Evolutionary conservation across 441 rosid genomes (phyloP).

Genomic region (Populus tomentosa): DNA sequence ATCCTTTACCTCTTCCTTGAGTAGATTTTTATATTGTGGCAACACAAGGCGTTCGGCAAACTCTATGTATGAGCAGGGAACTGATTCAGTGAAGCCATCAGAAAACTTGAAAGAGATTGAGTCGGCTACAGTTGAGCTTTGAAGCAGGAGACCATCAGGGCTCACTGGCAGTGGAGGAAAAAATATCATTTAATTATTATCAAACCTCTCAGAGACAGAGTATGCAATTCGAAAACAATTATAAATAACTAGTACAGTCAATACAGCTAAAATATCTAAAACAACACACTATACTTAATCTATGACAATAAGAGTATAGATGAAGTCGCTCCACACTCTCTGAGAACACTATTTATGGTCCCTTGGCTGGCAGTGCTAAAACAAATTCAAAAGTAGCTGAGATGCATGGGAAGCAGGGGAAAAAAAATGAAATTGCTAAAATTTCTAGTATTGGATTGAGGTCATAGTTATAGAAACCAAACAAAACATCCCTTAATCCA

Average conservation of each 20-base stretch:
- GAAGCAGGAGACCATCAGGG: constrained; percentile 83
- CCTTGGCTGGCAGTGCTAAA: background rate
- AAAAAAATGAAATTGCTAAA: background rate
- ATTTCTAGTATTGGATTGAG: background rate
- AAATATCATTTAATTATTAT: constrained; percentile 7
- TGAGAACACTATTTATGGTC: background rate
- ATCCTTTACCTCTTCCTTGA: constrained; percentile 48
- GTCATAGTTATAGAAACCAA: background rate
- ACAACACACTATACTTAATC: no score
- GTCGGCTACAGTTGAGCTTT: constrained; percentile 94
- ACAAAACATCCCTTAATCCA: background rate
- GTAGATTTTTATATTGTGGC: constrained; percentile 55
- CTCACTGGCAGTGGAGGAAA: constrained; percentile 58
- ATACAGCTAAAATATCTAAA: no score
- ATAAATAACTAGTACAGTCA: constrained; percentile 2
- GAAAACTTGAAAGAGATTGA: constrained; percentile 52
- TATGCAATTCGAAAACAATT: background rate
- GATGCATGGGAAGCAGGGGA: background rate
- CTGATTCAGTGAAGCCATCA: constrained; percentile 53
- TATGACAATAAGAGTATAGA: no score
- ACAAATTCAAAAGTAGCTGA: background rate
- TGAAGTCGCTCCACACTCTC: no score
- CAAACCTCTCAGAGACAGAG: constrained; percentile 64
- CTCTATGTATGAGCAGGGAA: constrained; percentile 13
- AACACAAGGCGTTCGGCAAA: constrained; percentile 81